A percentile compares a stretch with the other conserved stretches of the same genome.
These are phyloP conservation scores for Populus trichocarpa DNA, from an alignment of 441 rosid genomes.

Conservation along the genomic window DNA sequence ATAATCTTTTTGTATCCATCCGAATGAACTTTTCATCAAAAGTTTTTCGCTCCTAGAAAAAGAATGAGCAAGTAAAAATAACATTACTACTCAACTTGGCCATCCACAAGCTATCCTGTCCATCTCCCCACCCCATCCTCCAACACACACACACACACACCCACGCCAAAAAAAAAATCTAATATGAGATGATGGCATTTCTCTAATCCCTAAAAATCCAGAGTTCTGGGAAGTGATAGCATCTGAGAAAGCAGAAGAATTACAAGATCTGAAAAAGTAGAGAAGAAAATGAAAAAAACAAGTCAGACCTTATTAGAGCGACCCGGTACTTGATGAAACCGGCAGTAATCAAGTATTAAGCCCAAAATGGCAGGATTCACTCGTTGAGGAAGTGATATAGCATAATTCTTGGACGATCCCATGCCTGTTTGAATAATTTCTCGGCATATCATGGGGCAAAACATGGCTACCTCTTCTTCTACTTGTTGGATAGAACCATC, in stretches of 20 bases:
- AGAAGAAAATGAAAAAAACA: not conserved
- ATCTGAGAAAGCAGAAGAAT: not conserved
- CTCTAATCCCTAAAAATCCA: not conserved
- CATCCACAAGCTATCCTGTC: not conserved
- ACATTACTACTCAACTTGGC: not conserved
- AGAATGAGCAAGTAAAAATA: constrained; percentile 8
- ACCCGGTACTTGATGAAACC: constrained; percentile 70
- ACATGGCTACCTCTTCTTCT: constrained; percentile 76
- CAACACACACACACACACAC: not conserved
- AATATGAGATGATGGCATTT: not conserved
- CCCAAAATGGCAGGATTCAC: constrained; percentile 57
- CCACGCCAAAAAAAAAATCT: not conserved
- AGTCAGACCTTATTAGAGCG: constrained; percentile 58
- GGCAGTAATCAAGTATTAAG: constrained; percentile 59
- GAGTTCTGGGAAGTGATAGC: not conserved
- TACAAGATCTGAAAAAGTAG: not conserved
- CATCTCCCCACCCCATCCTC: not conserved
- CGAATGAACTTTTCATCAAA: constrained; percentile 61
- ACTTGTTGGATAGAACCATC: constrained; percentile 75
- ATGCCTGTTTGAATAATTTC: constrained; percentile 53
- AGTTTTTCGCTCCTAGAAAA: constrained; percentile 50
- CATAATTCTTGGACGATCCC: constrained; percentile 65
- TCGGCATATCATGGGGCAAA: constrained; percentile 62
- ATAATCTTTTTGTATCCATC: constrained; percentile 54
- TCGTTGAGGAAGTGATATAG: constrained; percentile 64